A percentile compares a stretch with the other conserved stretches of the same genome.
Evolutionary conservation across 2,329 filamentous ascomycete genomes (phyloP).

Genomic region (Colletotrichum sp.): DNA sequence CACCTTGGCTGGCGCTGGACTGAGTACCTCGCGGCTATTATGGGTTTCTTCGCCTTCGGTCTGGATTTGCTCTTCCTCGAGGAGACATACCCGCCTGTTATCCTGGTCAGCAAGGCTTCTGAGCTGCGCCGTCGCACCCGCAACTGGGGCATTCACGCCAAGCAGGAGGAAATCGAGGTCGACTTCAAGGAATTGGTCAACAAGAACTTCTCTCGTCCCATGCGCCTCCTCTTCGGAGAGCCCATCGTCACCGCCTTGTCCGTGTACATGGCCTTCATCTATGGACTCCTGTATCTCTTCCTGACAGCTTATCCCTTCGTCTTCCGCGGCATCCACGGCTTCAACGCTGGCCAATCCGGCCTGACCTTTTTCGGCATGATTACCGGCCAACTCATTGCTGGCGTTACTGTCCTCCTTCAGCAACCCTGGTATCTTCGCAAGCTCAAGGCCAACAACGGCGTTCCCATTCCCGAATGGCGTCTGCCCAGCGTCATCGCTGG

Average conservation of each 20-base stretch:
- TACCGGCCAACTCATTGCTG: slow-evolving; percentile 72
- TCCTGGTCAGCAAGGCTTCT: slow-evolving; percentile 65
- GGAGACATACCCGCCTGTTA: slow-evolving; percentile 74
- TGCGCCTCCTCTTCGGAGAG: slow-evolving; percentile 70
- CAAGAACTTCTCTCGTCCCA: slow-evolving; percentile 71
- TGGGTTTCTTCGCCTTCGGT: slow-evolving; percentile 65
- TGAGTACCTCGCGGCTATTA: slow-evolving; percentile 66
- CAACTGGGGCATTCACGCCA: slow-evolving; percentile 76
- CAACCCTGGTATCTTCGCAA: slow-evolving; percentile 74
- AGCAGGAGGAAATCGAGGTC: slow-evolving; percentile 74
- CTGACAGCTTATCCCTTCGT: slow-evolving; percentile 85
- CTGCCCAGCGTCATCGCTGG: slow-evolving; percentile 66
- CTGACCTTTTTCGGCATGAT: slow-evolving; percentile 90
- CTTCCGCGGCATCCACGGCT: slow-evolving; percentile 75
- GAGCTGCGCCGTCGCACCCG: slow-evolving; percentile 67
- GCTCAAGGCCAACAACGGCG: slow-evolving; percentile 68
- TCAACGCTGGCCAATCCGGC: slow-evolving; percentile 73
- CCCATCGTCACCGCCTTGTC: slow-evolving; percentile 73
- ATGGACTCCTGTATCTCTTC: slow-evolving; percentile 83
- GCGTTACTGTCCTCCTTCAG: slow-evolving; percentile 64
- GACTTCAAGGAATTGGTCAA: slow-evolving; percentile 67
- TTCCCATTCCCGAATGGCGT: slow-evolving; percentile 72
- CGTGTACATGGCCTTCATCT: slow-evolving; percentile 78
- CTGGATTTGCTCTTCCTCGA: slow-evolving; percentile 67
- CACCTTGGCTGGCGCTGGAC: slow-evolving; percentile 78